phyloP scores from a whole-genome alignment of 1,284 basidiomycete genomes.

The Lentinus polychrous region DNA sequence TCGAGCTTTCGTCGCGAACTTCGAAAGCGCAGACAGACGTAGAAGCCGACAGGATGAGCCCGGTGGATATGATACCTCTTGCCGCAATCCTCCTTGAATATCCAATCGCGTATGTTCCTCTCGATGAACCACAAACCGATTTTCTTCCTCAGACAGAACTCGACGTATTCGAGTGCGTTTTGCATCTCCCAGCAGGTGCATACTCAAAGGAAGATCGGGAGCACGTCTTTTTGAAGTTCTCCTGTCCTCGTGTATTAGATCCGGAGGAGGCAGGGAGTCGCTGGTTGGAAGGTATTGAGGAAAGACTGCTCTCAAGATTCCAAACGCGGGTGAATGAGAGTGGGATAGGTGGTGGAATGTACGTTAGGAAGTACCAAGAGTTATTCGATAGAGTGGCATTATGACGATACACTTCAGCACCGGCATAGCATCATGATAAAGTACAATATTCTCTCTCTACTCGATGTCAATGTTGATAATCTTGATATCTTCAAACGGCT shows the following conservation, averaged over 20 bases:
- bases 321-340: conserved; percentile 7
- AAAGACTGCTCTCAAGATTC: conserved; percentile 11
- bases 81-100: conserved; percentile 53
- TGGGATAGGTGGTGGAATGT: conserved; percentile 8
- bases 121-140: conserved; percentile 20
- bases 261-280: conserved; percentile 8
- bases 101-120: conserved; percentile 48
- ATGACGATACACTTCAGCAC: conserved; percentile 5
- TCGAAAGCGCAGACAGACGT: not conserved
- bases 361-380: conserved; percentile 15
- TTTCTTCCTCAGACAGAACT: conserved; percentile 38
- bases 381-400: conserved; percentile 21
- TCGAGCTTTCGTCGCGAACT: not conserved
- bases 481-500: conserved; percentile 87
- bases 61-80: conserved; percentile 34
- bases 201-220: not conserved
- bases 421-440: not conserved
- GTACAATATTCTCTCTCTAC: conserved; percentile 21
- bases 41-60: not conserved
- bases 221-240: conserved; percentile 34
- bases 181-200: conserved; percentile 11
- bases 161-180: conserved; percentile 39
- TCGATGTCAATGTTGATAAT: conserved; percentile 76
- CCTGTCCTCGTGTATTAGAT: conserved; percentile 29
- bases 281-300: conserved; percentile 14